Evolutionary conservation across 345 rosid genomes (phyloP), one percentile per base, ranked within the genome.

Genomic region (Hibiscus syriacus): DNA sequence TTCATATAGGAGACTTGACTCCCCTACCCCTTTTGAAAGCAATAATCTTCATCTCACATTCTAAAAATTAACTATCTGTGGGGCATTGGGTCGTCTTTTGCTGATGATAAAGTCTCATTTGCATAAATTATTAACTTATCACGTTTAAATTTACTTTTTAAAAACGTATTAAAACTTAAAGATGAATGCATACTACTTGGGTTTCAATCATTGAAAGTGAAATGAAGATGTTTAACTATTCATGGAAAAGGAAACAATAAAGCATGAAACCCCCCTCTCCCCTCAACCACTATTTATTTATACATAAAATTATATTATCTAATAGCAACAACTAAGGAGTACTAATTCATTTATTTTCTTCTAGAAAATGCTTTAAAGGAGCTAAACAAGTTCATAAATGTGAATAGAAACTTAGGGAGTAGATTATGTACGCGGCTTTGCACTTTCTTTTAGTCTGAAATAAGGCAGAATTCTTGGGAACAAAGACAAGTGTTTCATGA

Each of bases 131-230:
- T 61, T 12, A 22, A 61, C 17, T 34, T 20, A 30, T 1, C 45
- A 32, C 27, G 4, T 30, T 12, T 27, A 27, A 54, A 26, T 13
- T 12, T 22, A 52, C 4, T 25, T 10, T 12, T 56, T 6, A 2
- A 2, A 56, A 14, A 10, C 9, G 9, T 29, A 56, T 30, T 57
- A 30, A 30, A 26, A 29, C 12, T 14, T 3, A 2, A 19, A 34
- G 25, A 34, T 4, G 9, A 50, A 50, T 50, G 16, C 41, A 8
- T 38, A 22, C n/a, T 36, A n/a, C n/a, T 43, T 23, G 32, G 32
- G 20, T 6, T 41, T 62, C 22, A 64, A 38, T 72, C 23, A 38
- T 66, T 25, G 43, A 50, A 66, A 50, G 61, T 14, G 27, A 65
- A 65, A 5, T 4, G n/a, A 41, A 6, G n/a, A 65, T 66, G 5